A percentile compares a stretch with the other conserved stretches of the same genome.
These are phyloP conservation scores for Vaccinium vitisidaea DNA, from an alignment of 148 eudicot genomes.

Conservation along the genomic window DNA sequence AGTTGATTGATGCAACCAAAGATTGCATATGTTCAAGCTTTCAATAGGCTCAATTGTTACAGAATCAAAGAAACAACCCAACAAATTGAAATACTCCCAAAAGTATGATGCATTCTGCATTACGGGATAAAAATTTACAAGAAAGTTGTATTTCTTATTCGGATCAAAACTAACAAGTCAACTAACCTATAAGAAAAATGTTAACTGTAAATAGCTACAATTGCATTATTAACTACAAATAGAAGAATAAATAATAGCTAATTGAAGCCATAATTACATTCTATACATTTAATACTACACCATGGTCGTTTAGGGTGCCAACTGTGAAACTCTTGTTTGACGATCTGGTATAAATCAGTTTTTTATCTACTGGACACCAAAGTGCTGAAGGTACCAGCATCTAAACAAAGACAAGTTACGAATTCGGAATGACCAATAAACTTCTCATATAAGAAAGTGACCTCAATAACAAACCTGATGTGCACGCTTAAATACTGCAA, in stretches of 20 bases:
- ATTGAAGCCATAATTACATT: background rate
- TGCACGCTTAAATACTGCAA: slow-evolving; percentile 92
- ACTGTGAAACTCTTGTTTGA: background rate
- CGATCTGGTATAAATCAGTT: background rate
- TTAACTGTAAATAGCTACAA: background rate
- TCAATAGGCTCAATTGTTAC: background rate
- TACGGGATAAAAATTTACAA: background rate
- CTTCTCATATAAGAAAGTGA: background rate
- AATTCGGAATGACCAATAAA: background rate
- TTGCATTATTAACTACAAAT: background rate
- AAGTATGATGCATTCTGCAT: background rate
- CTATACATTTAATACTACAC: background rate
- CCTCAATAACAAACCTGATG: slow-evolving; percentile 60
- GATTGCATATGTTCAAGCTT: background rate
- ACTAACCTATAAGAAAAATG: background rate
- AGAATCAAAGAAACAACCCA: background rate
- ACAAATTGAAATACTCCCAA: background rate
- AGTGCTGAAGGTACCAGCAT: slow-evolving; percentile 1
- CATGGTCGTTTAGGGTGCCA: background rate
- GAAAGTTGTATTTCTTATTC: background rate
- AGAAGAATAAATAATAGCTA: background rate
- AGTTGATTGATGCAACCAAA: background rate
- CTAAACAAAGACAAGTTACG: slow-evolving; percentile 2
- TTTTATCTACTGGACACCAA: background rate
- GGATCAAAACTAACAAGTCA: background rate